These are phyloP conservation scores for Rosa persica DNA, from an alignment of 306 rosid genomes.

Conservation along the genomic window DNA sequence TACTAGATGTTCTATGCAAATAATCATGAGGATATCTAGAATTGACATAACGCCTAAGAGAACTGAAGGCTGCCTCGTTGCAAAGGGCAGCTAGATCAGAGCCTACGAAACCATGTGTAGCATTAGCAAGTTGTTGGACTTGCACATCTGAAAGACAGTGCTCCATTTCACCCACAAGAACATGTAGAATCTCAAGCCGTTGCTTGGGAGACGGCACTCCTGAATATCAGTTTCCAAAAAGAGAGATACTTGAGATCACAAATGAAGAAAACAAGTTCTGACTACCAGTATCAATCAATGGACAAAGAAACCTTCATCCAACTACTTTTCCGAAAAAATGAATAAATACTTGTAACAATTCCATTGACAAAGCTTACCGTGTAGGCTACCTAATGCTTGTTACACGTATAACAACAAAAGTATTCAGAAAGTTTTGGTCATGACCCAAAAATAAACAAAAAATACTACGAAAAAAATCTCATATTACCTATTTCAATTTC, in stretches of 20 bases:
- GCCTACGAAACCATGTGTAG: slow-evolving; percentile 90
- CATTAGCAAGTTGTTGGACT: slow-evolving; percentile 69
- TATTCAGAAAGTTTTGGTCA: slow-evolving; percentile 13
- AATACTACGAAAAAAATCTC: neutral
- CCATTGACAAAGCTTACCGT: neutral
- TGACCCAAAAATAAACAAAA: slow-evolving; percentile 8
- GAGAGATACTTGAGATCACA: neutral
- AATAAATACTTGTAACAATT: neutral
- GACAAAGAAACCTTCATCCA: neutral
- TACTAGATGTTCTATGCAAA: slow-evolving; percentile 21
- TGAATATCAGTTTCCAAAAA: slow-evolving; percentile 36
- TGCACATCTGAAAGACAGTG: slow-evolving; percentile 65
- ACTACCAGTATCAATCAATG: neutral
- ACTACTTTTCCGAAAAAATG: neutral
- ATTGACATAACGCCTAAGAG: slow-evolving; percentile 52
- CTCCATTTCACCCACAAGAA: slow-evolving; percentile 67
- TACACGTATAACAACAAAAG: neutral
- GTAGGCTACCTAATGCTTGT: neutral
- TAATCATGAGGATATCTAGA: slow-evolving; percentile 30
- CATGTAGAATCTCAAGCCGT: slow-evolving; percentile 61
- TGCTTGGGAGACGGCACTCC: slow-evolving; percentile 86
- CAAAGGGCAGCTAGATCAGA: slow-evolving; percentile 88
- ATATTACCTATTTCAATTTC: slow-evolving; percentile 86
- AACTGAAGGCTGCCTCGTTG: slow-evolving; percentile 69
- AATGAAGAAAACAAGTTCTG: neutral